A percentile compares a stretch with the other conserved stretches of the same genome.
Evolutionary conservation across 2,329 filamentous ascomycete genomes (phyloP).

Genomic region (Calonectria pseudoreteaudii): DNA sequence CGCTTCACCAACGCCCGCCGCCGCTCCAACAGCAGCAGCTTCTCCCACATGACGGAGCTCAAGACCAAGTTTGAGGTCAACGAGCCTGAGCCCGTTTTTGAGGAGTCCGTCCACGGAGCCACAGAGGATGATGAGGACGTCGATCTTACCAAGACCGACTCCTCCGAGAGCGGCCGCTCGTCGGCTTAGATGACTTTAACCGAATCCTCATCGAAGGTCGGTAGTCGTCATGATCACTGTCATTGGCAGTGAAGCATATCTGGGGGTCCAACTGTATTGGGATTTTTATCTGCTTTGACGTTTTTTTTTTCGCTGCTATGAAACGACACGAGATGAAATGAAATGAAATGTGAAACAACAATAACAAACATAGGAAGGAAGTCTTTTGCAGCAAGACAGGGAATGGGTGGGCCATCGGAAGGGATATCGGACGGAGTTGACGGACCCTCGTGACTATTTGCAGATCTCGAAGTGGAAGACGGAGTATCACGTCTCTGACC

Average conservation of each 20-base stretch:
- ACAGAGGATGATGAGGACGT: slow-evolving; percentile 66
- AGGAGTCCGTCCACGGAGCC: slow-evolving; percentile 84
- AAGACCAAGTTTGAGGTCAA: slow-evolving; percentile 97
- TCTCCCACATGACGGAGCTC: slow-evolving; percentile 79
- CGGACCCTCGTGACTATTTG: slow-evolving; percentile 42
- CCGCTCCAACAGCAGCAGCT: slow-evolving; percentile 89
- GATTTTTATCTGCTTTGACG: slow-evolving; percentile 26
- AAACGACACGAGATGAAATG: slow-evolving; percentile 45
- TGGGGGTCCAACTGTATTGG: slow-evolving; percentile 37
- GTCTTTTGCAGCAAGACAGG: slow-evolving; percentile 11
- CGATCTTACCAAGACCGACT: slow-evolving; percentile 66
- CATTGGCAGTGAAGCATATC: slow-evolving; percentile 46
- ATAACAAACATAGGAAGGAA: slow-evolving; percentile 27
- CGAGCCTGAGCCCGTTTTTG: slow-evolving; percentile 91
- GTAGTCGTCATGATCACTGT: slow-evolving; percentile 35
- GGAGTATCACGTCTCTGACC: slow-evolving; percentile 30
- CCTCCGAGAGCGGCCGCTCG: slow-evolving; percentile 71
- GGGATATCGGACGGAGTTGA: slow-evolving; percentile 36
- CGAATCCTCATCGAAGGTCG: slow-evolving; percentile 24
- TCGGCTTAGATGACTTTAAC: slow-evolving; percentile 58
- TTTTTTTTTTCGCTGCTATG: slow-evolving; percentile 34
- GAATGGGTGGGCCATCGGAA: slow-evolving; percentile 18
- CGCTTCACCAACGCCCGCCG: slow-evolving; percentile 88
- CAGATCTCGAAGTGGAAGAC: slow-evolving; percentile 40
- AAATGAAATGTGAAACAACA: slow-evolving; percentile 35